These are phyloP conservation scores for Naematelia encephala DNA, from an alignment of 768 basidiomycete genomes.

Conservation along the genomic window DNA sequence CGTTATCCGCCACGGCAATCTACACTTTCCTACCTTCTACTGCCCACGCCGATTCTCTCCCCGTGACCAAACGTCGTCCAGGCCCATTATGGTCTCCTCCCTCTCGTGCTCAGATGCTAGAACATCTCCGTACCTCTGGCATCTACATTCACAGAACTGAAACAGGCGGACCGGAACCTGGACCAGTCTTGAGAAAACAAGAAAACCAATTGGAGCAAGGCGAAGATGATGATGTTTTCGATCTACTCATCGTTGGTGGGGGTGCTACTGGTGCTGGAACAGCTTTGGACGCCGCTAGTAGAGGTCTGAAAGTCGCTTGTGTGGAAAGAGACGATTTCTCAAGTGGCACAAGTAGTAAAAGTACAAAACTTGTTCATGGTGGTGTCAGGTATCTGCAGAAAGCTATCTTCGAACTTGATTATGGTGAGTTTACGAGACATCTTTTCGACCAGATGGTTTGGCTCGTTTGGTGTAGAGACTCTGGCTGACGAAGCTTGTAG, in stretches of 20 bases:
- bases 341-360: slow-evolving; percentile 91
- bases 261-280: slow-evolving; percentile 95
- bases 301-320: slow-evolving; percentile 86
- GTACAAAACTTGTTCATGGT: slow-evolving; percentile 96
- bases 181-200: slow-evolving; percentile 26
- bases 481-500: slow-evolving; percentile 14
- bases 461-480: not conserved
- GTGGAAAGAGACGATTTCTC: slow-evolving; percentile 92
- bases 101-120: slow-evolving; percentile 50
- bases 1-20: not conserved
- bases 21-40: slow-evolving; percentile 4
- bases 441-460: no score
- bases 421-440: no score
- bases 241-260: slow-evolving; percentile 82
- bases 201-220: slow-evolving; percentile 25
- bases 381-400: slow-evolving; percentile 98
- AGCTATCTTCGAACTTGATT: slow-evolving; percentile 90
- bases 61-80: slow-evolving; percentile 48
- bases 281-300: slow-evolving; percentile 88
- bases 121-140: slow-evolving; percentile 48
- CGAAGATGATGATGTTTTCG: slow-evolving; percentile 61
- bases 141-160: slow-evolving; percentile 26
- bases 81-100: slow-evolving; percentile 52
- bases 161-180: slow-evolving; percentile 36
- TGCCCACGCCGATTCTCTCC: slow-evolving; percentile 22